phyloP scores from a whole-genome alignment of 140 eudicot species.

The Anethum foeniculum region DNA sequence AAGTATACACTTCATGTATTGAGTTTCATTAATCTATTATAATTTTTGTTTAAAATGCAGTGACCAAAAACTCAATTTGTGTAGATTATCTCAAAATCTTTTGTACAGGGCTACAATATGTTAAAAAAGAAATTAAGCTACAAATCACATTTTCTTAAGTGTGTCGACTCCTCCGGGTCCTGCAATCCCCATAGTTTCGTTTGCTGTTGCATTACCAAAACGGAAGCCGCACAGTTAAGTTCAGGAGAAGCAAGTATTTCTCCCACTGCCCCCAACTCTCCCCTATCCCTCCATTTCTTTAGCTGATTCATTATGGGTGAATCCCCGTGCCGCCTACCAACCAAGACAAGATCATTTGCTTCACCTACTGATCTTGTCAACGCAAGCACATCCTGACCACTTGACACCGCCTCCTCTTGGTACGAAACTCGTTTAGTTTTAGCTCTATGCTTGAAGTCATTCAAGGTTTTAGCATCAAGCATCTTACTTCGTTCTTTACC shows the following conservation, averaged over 20 bases:
- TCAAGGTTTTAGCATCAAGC: slow-evolving; percentile 26
- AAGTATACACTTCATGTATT: background rate
- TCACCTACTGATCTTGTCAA: slow-evolving; percentile 18
- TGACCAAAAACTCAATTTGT: background rate
- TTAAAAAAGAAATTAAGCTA: background rate
- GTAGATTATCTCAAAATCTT: slow-evolving; percentile 7
- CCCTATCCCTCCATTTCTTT: slow-evolving; percentile 26
- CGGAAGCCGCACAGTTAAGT: slow-evolving; percentile 17
- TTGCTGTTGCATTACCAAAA: slow-evolving; percentile 50
- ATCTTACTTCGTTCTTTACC: slow-evolving; percentile 25
- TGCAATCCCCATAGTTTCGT: slow-evolving; percentile 39
- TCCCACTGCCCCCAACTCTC: slow-evolving; percentile 41
- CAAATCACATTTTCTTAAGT: slow-evolving; percentile 28
- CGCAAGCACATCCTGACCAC: slow-evolving; percentile 19
- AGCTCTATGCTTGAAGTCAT: slow-evolving; percentile 5
- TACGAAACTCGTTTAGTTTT: slow-evolving; percentile 15
- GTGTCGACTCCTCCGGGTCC: slow-evolving; percentile 45
- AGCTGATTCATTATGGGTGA: slow-evolving; percentile 24
- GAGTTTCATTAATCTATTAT: background rate
- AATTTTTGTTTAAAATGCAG: background rate
- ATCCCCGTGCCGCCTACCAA: slow-evolving; percentile 34
- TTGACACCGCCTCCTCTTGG: slow-evolving; percentile 16
- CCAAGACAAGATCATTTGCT: slow-evolving; percentile 30
- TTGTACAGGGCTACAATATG: background rate
- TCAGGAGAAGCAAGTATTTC: slow-evolving; percentile 32